Conservation (phyloP, 1,284 basidiomycete species). For the Ganoderma sp. region DNA sequence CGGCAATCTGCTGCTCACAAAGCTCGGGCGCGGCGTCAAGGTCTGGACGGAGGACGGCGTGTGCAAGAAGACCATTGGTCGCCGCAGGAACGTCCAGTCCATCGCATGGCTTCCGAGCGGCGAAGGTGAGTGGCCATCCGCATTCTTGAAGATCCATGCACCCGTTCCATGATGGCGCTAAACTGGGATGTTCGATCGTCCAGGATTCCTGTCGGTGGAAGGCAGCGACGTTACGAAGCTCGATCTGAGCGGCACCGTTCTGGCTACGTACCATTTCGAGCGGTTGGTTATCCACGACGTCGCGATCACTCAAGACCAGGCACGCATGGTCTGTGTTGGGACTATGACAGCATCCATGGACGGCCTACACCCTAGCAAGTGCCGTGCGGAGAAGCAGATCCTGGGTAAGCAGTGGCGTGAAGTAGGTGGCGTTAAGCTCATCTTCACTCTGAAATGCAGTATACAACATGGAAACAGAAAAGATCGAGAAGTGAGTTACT, state of each 20-base stretch:
- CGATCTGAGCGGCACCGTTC: constrained; percentile 56
- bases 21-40: constrained; percentile 73
- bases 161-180: neutral
- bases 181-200: neutral
- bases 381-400: constrained; percentile 76
- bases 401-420: constrained; percentile 56
- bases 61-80: constrained; percentile 72
- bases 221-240: constrained; percentile 56
- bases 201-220: constrained; percentile 65
- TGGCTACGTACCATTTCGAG: constrained; percentile 67
- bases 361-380: constrained; percentile 75
- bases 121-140: constrained; percentile 50
- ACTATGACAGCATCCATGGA: constrained; percentile 65
- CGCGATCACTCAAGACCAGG: constrained; percentile 70
- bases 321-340: constrained; percentile 72
- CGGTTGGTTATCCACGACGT: constrained; percentile 75
- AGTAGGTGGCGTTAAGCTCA: neutral
- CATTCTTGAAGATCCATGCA: neutral
- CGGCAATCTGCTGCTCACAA: constrained; percentile 67
- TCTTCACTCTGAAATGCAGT: constrained; percentile 48
- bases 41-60: constrained; percentile 81
- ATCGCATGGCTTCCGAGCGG: constrained; percentile 76
- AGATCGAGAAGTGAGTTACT: constrained; percentile 67
- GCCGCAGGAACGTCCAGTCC: constrained; percentile 64
- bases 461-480: constrained; percentile 69